Percentiles rank a stretch among this genome's conserved stretches.
phyloP scores from a whole-genome alignment of 163 green algal species.

The Chlamydomonas reinhardtii region DNA sequence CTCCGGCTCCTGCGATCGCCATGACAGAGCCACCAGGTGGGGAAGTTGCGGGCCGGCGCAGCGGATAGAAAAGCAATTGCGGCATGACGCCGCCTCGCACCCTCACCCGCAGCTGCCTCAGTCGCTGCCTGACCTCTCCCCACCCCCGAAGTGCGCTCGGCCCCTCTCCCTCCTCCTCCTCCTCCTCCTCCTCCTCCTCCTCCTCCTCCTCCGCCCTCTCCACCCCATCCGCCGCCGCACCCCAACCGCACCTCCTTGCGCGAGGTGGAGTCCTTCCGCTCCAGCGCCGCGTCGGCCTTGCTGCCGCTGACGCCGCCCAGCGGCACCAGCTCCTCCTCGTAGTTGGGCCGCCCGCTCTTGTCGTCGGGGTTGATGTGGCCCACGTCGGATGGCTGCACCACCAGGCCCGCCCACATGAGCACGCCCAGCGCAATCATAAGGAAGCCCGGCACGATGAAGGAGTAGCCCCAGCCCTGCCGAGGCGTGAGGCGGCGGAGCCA shows the following conservation, averaged over 20 bases:
- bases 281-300: background rate
- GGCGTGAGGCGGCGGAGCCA: slow-evolving; percentile 41
- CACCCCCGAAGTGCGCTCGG: no score
- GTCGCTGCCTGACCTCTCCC: no score
- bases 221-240: slow-evolving; percentile 2
- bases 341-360: background rate
- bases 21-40: no score
- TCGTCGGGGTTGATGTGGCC: slow-evolving; percentile 63
- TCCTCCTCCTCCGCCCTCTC: background rate
- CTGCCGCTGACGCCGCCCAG: background rate
- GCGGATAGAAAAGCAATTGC: no score
- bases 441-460: slow-evolving; percentile 87
- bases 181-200: no score
- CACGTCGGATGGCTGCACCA: slow-evolving; percentile 86
- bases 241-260: slow-evolving; percentile 22
- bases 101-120: no score
- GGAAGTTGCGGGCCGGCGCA: no score
- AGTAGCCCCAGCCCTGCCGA: slow-evolving; percentile 89
- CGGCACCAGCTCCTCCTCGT: slow-evolving; percentile 31
- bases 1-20: slow-evolving; percentile 50
- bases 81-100: no score
- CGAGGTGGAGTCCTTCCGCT: background rate
- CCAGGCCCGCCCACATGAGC: slow-evolving; percentile 87
- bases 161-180: no score
- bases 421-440: slow-evolving; percentile 69